A percentile compares a stretch with the other conserved stretches of the same genome.
Conservation (phyloP, 2,329 filamentous ascomycete species). For the Penicillium sp. region DNA sequence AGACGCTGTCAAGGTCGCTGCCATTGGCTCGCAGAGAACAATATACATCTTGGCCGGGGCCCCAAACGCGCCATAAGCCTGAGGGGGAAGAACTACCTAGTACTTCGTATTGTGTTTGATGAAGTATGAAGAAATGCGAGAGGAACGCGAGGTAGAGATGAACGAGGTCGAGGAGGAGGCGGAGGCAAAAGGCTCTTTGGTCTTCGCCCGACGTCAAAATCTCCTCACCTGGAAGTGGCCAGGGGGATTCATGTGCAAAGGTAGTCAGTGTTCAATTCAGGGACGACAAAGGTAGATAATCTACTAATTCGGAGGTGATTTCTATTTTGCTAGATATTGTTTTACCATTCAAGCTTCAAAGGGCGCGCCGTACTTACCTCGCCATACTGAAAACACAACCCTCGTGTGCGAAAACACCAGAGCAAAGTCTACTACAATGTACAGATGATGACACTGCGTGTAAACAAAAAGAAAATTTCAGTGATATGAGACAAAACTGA, state of each 20-base stretch:
- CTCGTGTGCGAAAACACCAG: background rate
- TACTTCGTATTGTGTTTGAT: background rate
- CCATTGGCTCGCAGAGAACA: background rate
- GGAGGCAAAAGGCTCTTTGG: background rate
- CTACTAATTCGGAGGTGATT: background rate
- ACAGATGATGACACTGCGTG: background rate
- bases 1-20: background rate
- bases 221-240: background rate
- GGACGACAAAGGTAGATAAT: background rate
- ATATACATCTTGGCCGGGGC: background rate
- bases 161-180: background rate
- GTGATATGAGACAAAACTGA: constrained; percentile 31
- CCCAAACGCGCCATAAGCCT: background rate
- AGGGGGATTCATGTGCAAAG: background rate
- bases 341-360: background rate
- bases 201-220: background rate
- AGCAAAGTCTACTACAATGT: background rate
- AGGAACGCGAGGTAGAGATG: background rate
- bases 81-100: background rate
- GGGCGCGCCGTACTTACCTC: background rate
- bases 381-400: background rate
- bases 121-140: background rate
- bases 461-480: constrained; percentile 22
- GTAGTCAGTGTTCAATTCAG: background rate
- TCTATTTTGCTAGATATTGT: background rate